phyloP scores from a whole-genome alignment of 768 basidiomycete species.

The Boletellus emodensis region DNA sequence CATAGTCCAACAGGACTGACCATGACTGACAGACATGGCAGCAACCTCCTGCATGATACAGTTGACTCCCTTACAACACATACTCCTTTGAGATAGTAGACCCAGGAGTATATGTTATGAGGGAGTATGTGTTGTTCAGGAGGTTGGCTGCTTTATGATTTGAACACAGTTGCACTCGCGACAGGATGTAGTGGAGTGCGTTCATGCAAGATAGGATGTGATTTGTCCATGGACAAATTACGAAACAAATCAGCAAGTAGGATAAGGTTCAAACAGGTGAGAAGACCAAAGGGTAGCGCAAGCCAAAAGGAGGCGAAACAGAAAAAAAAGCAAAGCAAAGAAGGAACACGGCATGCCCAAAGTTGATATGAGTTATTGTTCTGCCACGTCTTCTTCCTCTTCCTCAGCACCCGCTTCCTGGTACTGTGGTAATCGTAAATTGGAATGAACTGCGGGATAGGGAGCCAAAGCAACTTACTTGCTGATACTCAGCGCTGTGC shows the following conservation, averaged over 20 bases:
- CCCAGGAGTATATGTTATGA: no score
- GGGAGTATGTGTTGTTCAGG: no score
- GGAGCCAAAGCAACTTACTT: slow-evolving; percentile 39
- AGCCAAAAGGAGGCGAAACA: background rate
- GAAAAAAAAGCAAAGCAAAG: background rate
- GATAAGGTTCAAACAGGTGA: slow-evolving; percentile 6
- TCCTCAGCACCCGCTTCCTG: slow-evolving; percentile 52
- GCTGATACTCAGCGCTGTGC: slow-evolving; percentile 84
- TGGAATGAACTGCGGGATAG: background rate
- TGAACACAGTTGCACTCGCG: background rate
- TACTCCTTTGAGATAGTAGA: no score
- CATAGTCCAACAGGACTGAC: no score
- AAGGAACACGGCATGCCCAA: background rate
- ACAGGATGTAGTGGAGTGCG: background rate
- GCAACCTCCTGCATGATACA: no score
- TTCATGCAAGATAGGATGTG: background rate
- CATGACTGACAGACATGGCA: no score
- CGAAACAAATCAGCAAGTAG: slow-evolving; percentile 15
- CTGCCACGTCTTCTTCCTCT: slow-evolving; percentile 39
- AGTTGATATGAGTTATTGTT: slow-evolving; percentile 26
- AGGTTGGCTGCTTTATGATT: no score
- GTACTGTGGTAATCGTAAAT: slow-evolving; percentile 38
- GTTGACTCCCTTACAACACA: no score
- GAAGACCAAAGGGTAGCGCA: background rate
- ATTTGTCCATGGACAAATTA: slow-evolving; percentile 20